Conservation (phyloP, 1,284 basidiomycete species). For the Cutaneotrichosporon cyanovorans region DNA sequence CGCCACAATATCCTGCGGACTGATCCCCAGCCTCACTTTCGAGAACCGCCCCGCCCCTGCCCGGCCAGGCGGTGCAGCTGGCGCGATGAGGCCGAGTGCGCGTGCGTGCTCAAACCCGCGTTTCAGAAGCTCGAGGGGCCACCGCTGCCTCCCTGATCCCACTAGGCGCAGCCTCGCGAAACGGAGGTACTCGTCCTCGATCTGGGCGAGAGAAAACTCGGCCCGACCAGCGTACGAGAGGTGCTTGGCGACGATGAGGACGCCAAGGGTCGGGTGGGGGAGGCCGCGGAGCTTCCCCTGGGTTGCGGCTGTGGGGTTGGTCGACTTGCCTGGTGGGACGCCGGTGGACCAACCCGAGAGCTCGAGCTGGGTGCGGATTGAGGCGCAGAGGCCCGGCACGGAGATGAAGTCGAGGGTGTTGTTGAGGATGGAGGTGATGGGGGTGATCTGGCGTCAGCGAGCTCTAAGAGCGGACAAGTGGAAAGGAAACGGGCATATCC, state of each 20-base stretch:
- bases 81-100: conserved; percentile 33
- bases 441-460: conserved; percentile 14
- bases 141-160: conserved; percentile 40
- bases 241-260: conserved; percentile 54
- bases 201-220: conserved; percentile 48
- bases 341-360: conserved; percentile 33
- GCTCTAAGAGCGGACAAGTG: background rate
- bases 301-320: background rate
- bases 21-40: conserved; percentile 37
- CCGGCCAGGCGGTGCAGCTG: conserved; percentile 17
- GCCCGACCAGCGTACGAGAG: conserved; percentile 62
- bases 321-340: background rate
- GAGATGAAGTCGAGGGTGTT: conserved; percentile 24
- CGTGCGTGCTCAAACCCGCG: conserved; percentile 40
- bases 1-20: conserved; percentile 40
- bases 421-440: conserved; percentile 25
- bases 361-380: conserved; percentile 33
- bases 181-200: conserved; percentile 44
- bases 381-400: conserved; percentile 15
- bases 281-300: conserved; percentile 23
- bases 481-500: no score
- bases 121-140: conserved; percentile 35
- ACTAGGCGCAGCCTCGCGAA: conserved; percentile 44
- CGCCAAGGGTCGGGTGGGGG: conserved; percentile 39
- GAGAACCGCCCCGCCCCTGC: conserved; percentile 30